These are phyloP conservation scores for Ascochyta clinopodiicola DNA, from an alignment of 2,329 filamentous ascomycete genomes.

Conservation along the genomic window DNA sequence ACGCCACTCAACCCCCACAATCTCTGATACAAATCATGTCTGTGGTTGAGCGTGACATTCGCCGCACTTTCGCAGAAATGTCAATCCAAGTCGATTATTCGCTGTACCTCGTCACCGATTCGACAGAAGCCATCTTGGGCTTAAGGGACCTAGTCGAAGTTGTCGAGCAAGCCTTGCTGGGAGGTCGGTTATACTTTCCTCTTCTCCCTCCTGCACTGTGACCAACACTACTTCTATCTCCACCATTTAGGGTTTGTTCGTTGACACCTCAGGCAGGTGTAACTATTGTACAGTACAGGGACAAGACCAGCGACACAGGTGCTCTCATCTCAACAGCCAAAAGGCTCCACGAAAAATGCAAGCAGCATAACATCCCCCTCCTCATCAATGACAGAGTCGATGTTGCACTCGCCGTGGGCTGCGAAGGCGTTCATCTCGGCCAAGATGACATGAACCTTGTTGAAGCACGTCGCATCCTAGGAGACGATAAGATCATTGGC, in stretches of 20 bases:
- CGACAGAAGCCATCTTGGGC: constrained; percentile 82
- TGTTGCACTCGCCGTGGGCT: constrained; percentile 82
- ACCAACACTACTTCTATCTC: not conserved
- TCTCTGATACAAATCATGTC: not conserved
- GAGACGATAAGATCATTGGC: constrained; percentile 81
- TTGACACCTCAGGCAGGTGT: constrained; percentile 57
- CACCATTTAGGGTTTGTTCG: not conserved
- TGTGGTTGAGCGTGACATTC: not conserved
- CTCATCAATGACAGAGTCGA: constrained; percentile 94
- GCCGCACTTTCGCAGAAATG: constrained; percentile 45
- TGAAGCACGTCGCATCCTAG: constrained; percentile 75
- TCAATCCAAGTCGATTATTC: constrained; percentile 70
- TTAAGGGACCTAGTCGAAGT: constrained; percentile 72
- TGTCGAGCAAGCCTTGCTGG: constrained; percentile 76
- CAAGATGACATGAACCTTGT: constrained; percentile 85
- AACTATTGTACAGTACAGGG: constrained; percentile 86
- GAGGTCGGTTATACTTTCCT: constrained; percentile 59
- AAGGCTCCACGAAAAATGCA: constrained; percentile 74
- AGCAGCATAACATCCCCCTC: constrained; percentile 73
- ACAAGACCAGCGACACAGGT: constrained; percentile 81
- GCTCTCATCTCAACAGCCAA: constrained; percentile 73
- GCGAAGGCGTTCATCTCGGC: constrained; percentile 92
- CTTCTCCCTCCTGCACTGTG: not conserved
- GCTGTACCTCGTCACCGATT: constrained; percentile 92
- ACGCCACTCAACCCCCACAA: not conserved